phyloP scores from a whole-genome alignment of 164 flowering plant genomes.

The Vitis rupestris region DNA sequence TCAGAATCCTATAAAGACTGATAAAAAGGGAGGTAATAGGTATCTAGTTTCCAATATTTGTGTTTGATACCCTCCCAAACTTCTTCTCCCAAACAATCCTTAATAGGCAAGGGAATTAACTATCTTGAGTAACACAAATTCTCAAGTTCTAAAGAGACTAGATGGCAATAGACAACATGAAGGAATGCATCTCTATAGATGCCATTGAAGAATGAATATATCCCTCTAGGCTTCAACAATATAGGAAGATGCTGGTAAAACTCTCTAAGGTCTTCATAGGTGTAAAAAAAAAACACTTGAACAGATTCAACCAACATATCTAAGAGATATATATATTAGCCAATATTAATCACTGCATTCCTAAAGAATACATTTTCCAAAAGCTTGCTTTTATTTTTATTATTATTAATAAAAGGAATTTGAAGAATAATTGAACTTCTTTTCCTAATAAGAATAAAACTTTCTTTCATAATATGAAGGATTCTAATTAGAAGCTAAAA shows the following conservation, averaged over 20 bases:
- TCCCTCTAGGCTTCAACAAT: conserved; percentile 82
- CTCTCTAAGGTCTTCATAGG: conserved; percentile 92
- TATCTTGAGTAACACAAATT: conserved; percentile 79
- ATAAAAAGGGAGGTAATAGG: conserved; percentile 94
- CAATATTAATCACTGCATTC: not conserved
- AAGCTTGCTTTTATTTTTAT: not conserved
- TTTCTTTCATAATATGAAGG: too few relatives aligned
- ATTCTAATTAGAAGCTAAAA: too few relatives aligned
- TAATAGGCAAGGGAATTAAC: conserved; percentile 89
- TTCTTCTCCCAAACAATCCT: conserved; percentile 80
- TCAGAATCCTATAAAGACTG: conserved; percentile 60
- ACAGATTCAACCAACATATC: conserved; percentile 6
- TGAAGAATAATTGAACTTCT: not conserved
- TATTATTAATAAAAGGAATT: not conserved
- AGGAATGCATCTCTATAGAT: conserved; percentile 96
- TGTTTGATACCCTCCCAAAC: conserved; percentile 95
- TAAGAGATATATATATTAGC: not conserved
- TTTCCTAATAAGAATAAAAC: too few relatives aligned
- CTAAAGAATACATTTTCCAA: not conserved
- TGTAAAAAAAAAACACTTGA: conserved; percentile 93
- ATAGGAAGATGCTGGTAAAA: conserved; percentile 85
- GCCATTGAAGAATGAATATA: conserved; percentile 93
- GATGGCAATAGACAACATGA: conserved; percentile 90
- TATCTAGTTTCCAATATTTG: conserved; percentile 98
- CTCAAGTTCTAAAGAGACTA: conserved; percentile 85